These are phyloP conservation scores for Starmerella scarabaei DNA, from an alignment of 805 yeast species.

Conservation along the genomic window DNA sequence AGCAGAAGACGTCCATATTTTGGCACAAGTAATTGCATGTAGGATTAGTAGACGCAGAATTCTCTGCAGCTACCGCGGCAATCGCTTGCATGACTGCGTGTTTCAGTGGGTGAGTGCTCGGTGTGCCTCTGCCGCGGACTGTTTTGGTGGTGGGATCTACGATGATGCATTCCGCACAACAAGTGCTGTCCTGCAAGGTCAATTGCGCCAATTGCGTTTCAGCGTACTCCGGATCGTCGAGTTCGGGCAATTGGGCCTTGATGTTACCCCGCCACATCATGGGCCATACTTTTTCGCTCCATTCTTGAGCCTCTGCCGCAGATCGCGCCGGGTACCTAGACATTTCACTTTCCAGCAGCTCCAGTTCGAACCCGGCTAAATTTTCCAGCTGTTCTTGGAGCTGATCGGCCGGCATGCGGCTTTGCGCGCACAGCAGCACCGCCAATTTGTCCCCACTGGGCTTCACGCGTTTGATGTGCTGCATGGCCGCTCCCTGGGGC, in stretches of 20 bases:
- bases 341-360: constrained; percentile 27
- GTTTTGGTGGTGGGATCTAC: constrained; percentile 42
- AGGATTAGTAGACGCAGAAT: constrained; percentile 7
- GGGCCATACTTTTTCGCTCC: constrained; percentile 75
- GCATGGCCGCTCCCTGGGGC: constrained; percentile 24
- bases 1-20: constrained; percentile 64
- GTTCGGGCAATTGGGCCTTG: constrained; percentile 33
- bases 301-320: constrained; percentile 47
- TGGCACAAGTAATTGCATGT: constrained; percentile 51
- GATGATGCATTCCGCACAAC: constrained; percentile 38
- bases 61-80: constrained; percentile 42
- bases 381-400: constrained; percentile 26
- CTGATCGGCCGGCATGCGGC: constrained; percentile 6
- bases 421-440: constrained; percentile 12
- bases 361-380: constrained; percentile 2
- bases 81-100: constrained; percentile 73
- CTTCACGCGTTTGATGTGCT: constrained; percentile 29
- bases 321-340: constrained; percentile 58
- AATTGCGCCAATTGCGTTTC: constrained; percentile 25
- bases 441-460: constrained; percentile 9
- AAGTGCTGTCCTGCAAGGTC: constrained; percentile 24
- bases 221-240: constrained; percentile 35
- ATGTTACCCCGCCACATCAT: constrained; percentile 91
- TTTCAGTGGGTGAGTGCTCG: constrained; percentile 38
- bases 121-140: constrained; percentile 31